Evolutionary conservation across 2,329 filamentous ascomycete species (phyloP), one percentile per base, ranked within the genome.

Genomic region (Microcyclosporella mali): DNA sequence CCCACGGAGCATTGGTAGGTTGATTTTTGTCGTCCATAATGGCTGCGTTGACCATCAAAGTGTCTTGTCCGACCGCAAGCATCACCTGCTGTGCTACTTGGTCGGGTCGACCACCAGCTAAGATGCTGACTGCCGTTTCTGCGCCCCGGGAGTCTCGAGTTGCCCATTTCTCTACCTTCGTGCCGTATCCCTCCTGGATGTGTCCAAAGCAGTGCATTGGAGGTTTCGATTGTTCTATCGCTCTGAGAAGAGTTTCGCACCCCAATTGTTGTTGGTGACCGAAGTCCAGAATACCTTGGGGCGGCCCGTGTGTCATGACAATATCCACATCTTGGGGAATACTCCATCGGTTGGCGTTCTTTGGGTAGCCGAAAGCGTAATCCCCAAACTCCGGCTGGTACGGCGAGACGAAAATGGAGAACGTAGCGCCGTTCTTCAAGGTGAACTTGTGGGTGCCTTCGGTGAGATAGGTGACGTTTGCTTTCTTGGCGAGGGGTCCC

Each of bases 141-240:
- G 16, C 14, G 10, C n/a, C 14, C n/a, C 25, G 15, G 34, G 18
- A 8, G 11, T 37, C 34, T 8, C 9, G 3, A 6, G n/a, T 16
- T n/a, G 40, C 31, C 48, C 48, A 50, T 2, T 11, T 16, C 14
- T 46, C 25, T 16, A 43, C 25, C 28, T 37, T n/a, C 2, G 28
- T 25, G 1, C 49, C 49, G 16, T 49, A 47, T 2, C 43, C 49
- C 52, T 77, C 75, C 53, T 79, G 75, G 28, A 80, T 79, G 61
- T 81, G 77, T 0, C 77, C 77, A 54, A 80, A 82, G 46, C 75
- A 74, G 56, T 81, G 74, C 12, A 82, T 38, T 2, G 63, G 58
- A 0, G 78, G 78, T 37, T 62, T 65, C 12, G 68, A 71, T 10
- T 75, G 64, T 36, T 62, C 54, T 1, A 72, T 63, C 0, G 77